Evolutionary conservation across 768 basidiomycete genomes (phyloP).

Genomic region (Panellus pusillus): DNA sequence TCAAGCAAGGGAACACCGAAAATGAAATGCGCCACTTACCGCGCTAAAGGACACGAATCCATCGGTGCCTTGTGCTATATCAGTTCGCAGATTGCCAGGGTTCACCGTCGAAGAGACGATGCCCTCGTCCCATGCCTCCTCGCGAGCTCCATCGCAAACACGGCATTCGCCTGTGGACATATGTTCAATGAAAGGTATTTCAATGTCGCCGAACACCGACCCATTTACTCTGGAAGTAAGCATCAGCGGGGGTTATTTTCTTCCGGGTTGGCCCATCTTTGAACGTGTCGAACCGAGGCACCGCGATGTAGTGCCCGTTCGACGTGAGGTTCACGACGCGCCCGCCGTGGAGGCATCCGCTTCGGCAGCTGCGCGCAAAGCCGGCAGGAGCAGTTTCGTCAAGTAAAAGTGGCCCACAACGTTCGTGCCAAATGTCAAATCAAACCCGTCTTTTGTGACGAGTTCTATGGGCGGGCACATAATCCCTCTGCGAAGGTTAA

Average conservation of each 20-base stretch:
- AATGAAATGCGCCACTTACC: background rate
- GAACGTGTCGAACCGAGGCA: constrained; percentile 42
- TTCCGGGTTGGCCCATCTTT: constrained; percentile 34
- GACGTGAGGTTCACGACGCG: constrained; percentile 53
- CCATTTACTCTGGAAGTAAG: constrained; percentile 45
- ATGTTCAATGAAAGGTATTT: background rate
- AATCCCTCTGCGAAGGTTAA: constrained; percentile 39
- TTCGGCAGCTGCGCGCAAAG: constrained; percentile 38
- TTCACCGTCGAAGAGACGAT: constrained; percentile 48
- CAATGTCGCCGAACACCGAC: constrained; percentile 28
- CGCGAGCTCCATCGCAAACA: constrained; percentile 46
- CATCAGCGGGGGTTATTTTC: constrained; percentile 12
- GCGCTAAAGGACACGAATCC: background rate
- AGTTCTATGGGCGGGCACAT: constrained; percentile 41
- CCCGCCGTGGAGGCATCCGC: constrained; percentile 32
- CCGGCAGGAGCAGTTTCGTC: constrained; percentile 52
- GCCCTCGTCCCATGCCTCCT: constrained; percentile 46
- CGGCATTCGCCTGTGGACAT: constrained; percentile 40
- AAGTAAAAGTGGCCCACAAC: constrained; percentile 52
- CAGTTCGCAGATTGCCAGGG: constrained; percentile 32
- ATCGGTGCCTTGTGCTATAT: background rate
- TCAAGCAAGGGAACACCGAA: background rate
- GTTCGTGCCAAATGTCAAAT: constrained; percentile 57
- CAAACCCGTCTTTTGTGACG: constrained; percentile 50
- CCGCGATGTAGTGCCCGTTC: constrained; percentile 30